Evolutionary conservation across 2,329 filamentous ascomycete genomes (phyloP).

Genomic region (Xylaria sp.): DNA sequence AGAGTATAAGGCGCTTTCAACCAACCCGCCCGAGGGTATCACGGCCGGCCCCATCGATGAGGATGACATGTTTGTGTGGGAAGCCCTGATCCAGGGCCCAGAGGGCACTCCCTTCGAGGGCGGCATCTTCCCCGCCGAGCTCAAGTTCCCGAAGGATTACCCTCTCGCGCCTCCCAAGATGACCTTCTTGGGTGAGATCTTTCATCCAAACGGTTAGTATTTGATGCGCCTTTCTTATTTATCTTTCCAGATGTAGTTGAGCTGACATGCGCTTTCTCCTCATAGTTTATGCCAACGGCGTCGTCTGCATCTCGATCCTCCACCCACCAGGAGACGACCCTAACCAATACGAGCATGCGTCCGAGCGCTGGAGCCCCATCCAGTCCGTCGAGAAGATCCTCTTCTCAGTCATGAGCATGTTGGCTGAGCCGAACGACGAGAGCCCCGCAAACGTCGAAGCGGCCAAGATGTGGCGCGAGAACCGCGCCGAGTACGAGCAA

Average conservation of each 20-base stretch:
- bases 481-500: conserved; percentile 75
- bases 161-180: conserved; percentile 94
- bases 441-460: conserved; percentile 94
- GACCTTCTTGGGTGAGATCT: conserved; percentile 90
- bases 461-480: conserved; percentile 91
- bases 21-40: conserved; percentile 95
- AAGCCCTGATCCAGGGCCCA: conserved; percentile 90
- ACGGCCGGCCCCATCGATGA: conserved; percentile 88
- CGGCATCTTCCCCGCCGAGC: conserved; percentile 88
- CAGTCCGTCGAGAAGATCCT: conserved; percentile 97
- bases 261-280: conserved; percentile 1
- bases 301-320: conserved; percentile 97
- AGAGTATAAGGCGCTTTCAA: conserved; percentile 91
- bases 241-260: neutral
- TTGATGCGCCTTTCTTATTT: neutral
- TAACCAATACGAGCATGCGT: conserved; percentile 95
- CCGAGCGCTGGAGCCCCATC: conserved; percentile 92
- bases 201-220: conserved; percentile 83
- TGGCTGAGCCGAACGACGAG: conserved; percentile 95
- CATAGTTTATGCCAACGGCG: conserved; percentile 80
- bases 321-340: conserved; percentile 95
- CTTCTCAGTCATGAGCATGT: conserved; percentile 96
- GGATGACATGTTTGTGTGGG: conserved; percentile 94
- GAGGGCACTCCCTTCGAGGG: conserved; percentile 95
- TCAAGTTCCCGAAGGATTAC: conserved; percentile 94